Evolutionary conservation across 2,329 filamentous ascomycete genomes (phyloP), one percentile per base, ranked within the genome.

Genomic region (Fusarium coffeatum): DNA sequence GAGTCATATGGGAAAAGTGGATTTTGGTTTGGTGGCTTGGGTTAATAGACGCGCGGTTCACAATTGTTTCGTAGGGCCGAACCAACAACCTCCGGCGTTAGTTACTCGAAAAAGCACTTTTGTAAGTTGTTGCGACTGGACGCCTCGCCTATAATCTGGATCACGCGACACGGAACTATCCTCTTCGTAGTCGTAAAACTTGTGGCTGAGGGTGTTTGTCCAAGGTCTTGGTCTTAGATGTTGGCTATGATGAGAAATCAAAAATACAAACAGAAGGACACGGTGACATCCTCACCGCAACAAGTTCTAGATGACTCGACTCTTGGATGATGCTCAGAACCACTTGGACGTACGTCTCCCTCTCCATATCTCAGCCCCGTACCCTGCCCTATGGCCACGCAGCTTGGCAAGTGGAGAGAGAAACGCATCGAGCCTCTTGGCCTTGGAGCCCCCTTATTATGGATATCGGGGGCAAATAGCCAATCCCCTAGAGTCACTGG

Each of bases 221-320:
- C 32, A 34, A 34, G 32, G 32, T 34, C n/a, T 45, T 28, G 23
- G 23, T n/a, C n/a, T n/a, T n/a, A n/a, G n/a, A n/a, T 25, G 11
- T 27, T 27, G 25, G 25, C 25, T 27, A 27, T 27, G 25, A 27
- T 27, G 9, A 27, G 25, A 27, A 10, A 27, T 27, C 25, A 27
- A 9, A 27, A 27, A 27, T 27, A 27, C 25, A 27, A 27, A 27
- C 25, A 27, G 9, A 27, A 27, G 9, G 25, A 10, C 25, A 27
- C 25, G 25, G 27, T 28, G 42, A 60, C 55, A 68, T 55, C 8
- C 59, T 68, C 53, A 65, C 66, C 64, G 66, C 64, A 46, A 12
- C 11, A 28, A 47, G 32, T 11, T 20, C 20, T 51, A 43, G 32
- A 49, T 57, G 27, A 28, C 23, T 25, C 23, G 41, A 54, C 51